phyloP scores from a whole-genome alignment of 2,329 filamentous ascomycete genomes.

The Hypoxylon sp. region DNA sequence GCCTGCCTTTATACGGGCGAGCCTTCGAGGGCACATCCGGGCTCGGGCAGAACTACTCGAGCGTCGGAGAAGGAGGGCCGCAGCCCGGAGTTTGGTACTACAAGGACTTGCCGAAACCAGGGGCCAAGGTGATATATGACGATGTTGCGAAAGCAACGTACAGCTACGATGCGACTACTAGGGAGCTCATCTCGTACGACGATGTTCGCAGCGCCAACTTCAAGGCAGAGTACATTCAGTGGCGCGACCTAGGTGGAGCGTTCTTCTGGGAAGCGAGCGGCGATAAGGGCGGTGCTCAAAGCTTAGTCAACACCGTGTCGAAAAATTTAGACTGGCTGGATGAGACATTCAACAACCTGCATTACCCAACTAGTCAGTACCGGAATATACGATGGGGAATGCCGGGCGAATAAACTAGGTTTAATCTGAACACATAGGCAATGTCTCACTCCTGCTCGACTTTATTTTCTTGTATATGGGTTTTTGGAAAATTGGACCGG shows the following conservation, averaged over 20 bases:
- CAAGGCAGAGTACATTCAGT: constrained; percentile 76
- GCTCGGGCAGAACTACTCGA: constrained; percentile 73
- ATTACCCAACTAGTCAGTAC: constrained; percentile 71
- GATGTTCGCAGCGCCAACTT: constrained; percentile 68
- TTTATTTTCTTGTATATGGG: constrained; percentile 17
- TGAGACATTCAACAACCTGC: constrained; percentile 65
- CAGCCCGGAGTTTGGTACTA: constrained; percentile 75
- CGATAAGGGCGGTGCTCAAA: constrained; percentile 68
- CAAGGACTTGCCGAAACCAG: constrained; percentile 76
- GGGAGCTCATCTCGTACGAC: constrained; percentile 80
- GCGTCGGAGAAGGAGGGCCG: constrained; percentile 71
- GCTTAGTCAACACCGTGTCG: constrained; percentile 71
- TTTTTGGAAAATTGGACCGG: constrained; percentile 26
- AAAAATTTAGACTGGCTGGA: constrained; percentile 66
- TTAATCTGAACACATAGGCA: not conserved
- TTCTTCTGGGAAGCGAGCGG: constrained; percentile 90
- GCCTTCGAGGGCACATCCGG: constrained; percentile 78
- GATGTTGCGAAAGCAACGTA: constrained; percentile 74
- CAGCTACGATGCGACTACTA: constrained; percentile 73
- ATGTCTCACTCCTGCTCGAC: not conserved
- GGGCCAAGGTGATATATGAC: constrained; percentile 71
- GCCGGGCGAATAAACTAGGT: constrained; percentile 42
- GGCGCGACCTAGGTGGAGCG: constrained; percentile 76
- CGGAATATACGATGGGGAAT: constrained; percentile 67
- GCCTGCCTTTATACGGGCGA: constrained; percentile 86